phyloP scores from a whole-genome alignment of 352 stramenopile species.

The Globisporangium splendens region DNA sequence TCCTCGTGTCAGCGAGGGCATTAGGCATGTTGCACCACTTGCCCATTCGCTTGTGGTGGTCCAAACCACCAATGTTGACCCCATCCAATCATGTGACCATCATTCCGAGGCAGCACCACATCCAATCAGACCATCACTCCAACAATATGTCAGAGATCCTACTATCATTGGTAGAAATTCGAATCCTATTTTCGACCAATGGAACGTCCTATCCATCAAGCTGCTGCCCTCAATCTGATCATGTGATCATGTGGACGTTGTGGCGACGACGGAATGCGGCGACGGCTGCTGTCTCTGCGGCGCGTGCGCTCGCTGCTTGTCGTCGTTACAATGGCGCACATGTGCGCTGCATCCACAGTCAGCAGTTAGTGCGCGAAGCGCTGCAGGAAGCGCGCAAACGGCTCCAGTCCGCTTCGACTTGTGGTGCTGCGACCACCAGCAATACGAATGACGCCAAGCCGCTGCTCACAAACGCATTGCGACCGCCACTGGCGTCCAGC shows the following conservation, averaged over 20 bases:
- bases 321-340: neutral
- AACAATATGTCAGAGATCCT: neutral
- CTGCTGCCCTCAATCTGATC: too few relatives aligned
- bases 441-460: conserved; percentile 43
- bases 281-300: neutral
- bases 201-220: neutral
- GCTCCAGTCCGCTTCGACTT: conserved; percentile 6
- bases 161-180: neutral
- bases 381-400: conserved; percentile 8
- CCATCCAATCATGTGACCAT: too few relatives aligned
- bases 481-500: conserved; percentile 28
- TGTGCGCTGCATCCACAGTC: conserved; percentile 9
- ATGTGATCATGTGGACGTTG: too few relatives aligned
- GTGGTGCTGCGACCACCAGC: neutral
- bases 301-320: neutral
- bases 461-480: conserved; percentile 47
- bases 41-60: neutral
- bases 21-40: neutral
- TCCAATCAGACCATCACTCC: neutral
- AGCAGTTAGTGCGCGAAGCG: conserved; percentile 10
- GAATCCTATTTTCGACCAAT: neutral
- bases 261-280: too few relatives aligned
- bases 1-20: too few relatives aligned
- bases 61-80: neutral
- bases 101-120: too few relatives aligned